A percentile compares a stretch with the other conserved stretches of the same genome.
These are phyloP conservation scores for Hymenoscyphus salicellus DNA, from an alignment of 2,329 filamentous ascomycete species.

Conservation along the genomic window DNA sequence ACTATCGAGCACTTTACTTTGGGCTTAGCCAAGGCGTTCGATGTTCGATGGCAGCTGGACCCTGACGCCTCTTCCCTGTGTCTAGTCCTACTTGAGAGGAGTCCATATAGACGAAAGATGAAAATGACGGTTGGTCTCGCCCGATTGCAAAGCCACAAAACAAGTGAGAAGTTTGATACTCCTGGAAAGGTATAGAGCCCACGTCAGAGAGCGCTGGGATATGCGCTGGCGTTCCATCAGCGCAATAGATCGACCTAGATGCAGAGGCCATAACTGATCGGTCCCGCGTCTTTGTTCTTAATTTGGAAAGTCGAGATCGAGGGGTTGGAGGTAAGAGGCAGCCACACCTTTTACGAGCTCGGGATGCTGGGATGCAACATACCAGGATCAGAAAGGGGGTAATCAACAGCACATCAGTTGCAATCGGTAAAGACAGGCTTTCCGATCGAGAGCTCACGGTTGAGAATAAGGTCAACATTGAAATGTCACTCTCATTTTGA, in stretches of 20 bases:
- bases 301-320: not conserved
- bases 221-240: not conserved
- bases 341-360: not conserved
- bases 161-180: not conserved
- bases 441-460: too few species aligned
- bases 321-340: not conserved
- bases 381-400: not conserved
- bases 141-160: not conserved
- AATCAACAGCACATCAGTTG: not conserved
- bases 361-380: not conserved
- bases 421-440: too few species aligned
- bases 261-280: not conserved
- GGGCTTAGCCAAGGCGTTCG: not conserved
- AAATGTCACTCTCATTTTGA: not conserved
- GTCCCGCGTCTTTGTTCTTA: conserved; percentile 1
- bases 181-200: not conserved
- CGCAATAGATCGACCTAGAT: not conserved
- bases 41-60: not conserved
- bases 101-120: not conserved
- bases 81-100: not conserved
- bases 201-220: not conserved
- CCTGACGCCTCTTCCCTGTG: not conserved
- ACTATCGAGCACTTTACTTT: not conserved
- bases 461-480: not conserved
- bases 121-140: not conserved